A percentile compares a stretch with the other conserved stretches of the same genome.
These are phyloP conservation scores for Cymodocea nodosa DNA, from an alignment of 116 monocot species.

Conservation along the genomic window DNA sequence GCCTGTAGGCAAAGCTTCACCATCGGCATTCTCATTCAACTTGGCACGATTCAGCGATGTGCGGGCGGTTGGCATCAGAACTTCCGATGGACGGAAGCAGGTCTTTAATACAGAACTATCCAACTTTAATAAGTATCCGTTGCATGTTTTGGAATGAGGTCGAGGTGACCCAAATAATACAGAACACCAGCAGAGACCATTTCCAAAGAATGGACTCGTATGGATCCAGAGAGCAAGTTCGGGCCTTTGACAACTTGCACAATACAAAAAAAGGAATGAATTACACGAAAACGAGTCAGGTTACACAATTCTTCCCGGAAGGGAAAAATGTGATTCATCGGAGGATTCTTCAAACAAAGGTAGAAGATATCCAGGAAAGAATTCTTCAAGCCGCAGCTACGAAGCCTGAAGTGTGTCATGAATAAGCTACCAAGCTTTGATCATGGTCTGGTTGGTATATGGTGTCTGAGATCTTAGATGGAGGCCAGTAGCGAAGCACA, in stretches of 20 bases:
- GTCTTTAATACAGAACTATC: no score
- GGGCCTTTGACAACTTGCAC: not conserved
- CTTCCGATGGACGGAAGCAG: no score
- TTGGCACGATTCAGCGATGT: no score
- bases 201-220: no score
- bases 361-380: not conserved
- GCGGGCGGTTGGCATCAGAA: no score
- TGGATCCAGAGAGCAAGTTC: not conserved
- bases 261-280: not conserved
- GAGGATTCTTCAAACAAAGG: conserved; percentile 2
- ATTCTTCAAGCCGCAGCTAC: not conserved
- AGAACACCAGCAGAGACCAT: no score
- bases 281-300: not conserved
- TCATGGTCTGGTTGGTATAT: conserved; percentile 24
- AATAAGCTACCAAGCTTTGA: conserved; percentile 3
- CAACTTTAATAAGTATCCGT: no score
- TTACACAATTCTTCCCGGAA: not conserved
- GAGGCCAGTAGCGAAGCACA: conserved; percentile 80
- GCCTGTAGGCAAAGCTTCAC: no score
- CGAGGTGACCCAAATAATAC: no score
- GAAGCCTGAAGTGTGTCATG: not conserved
- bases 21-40: no score
- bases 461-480: conserved; percentile 72
- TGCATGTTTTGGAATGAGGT: no score
- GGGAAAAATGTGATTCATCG: not conserved